Percentiles rank a stretch among this genome's conserved stretches.
Conservation (phyloP, 108 stramenopile species). For the Pelagomonas calceolata region DNA sequence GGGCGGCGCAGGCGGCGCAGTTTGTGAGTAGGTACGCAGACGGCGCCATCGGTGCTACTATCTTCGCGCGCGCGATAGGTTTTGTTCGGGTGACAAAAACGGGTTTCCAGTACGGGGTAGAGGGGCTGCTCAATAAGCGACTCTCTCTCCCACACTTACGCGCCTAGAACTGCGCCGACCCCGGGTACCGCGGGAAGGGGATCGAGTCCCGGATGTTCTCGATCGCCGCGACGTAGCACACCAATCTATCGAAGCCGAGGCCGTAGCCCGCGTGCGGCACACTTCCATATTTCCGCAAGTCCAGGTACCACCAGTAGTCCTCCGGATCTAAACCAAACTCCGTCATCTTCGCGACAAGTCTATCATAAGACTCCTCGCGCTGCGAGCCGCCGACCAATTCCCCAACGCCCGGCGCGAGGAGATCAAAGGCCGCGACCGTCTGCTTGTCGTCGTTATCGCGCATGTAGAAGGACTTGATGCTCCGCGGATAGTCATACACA, state of each 20-base stretch:
- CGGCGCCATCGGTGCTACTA: too few relatives aligned
- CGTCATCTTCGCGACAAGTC: slow-evolving; percentile 73
- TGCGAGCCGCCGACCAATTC: slow-evolving; percentile 97
- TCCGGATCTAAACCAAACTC: slow-evolving; percentile 71
- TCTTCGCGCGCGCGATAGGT: too few relatives aligned
- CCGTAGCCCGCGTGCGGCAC: slow-evolving; percentile 99
- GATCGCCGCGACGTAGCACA: slow-evolving; percentile 89
- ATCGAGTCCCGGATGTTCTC: slow-evolving; percentile 98
- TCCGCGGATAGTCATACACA: slow-evolving; percentile 93
- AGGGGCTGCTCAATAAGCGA: too few relatives aligned
- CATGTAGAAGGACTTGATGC: slow-evolving; percentile 99
- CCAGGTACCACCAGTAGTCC: slow-evolving; percentile 96
- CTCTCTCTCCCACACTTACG: too few relatives aligned
- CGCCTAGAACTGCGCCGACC: slow-evolving; percentile 81
- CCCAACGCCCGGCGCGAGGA: slow-evolving; percentile 96
- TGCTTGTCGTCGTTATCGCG: slow-evolving; percentile 87
- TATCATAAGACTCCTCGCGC: slow-evolving; percentile 75
- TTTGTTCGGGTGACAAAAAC: too few relatives aligned
- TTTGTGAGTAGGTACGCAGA: too few relatives aligned
- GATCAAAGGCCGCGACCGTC: slow-evolving; percentile 95
- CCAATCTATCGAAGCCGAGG: slow-evolving; percentile 96
- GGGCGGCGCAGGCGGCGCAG: too few relatives aligned
- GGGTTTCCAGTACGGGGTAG: too few relatives aligned
- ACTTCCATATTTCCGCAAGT: slow-evolving; percentile 76
- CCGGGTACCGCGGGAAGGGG: slow-evolving; percentile 92